Percentiles rank a stretch among this genome's conserved stretches.
Conservation (phyloP, 2,329 filamentous ascomycete species). For the Colletotrichum camelliae region DNA sequence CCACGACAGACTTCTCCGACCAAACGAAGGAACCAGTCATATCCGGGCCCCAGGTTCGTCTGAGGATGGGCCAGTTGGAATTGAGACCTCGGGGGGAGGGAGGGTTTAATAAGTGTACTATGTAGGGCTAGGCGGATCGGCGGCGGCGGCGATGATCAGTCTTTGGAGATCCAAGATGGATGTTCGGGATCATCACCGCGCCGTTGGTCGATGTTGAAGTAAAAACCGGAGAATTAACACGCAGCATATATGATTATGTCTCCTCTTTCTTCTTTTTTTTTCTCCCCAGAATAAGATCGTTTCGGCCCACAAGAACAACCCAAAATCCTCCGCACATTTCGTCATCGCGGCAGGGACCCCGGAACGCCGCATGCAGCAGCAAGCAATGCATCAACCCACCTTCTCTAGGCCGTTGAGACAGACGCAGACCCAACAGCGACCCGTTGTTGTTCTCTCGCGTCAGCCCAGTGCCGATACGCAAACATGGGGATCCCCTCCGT, state of each 20-base stretch:
- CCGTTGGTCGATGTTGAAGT: neutral
- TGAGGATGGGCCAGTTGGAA: neutral
- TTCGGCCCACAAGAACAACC: neutral
- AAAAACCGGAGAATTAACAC: neutral
- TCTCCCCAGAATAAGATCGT: neutral
- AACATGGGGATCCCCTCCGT: neutral
- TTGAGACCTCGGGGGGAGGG: neutral
- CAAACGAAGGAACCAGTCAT: neutral
- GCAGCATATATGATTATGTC: rapidly evolving
- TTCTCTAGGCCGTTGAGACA: neutral
- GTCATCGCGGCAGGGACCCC: neutral
- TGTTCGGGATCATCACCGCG: neutral
- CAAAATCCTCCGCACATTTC: neutral
- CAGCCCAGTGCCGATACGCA: neutral
- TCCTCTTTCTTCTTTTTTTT: no score
- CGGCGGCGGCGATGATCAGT: neutral
- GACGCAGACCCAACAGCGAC: neutral
- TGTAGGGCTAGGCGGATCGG: neutral
- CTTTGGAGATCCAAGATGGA: neutral
- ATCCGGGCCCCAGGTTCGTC: neutral
- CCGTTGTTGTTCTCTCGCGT: neutral
- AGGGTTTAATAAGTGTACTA: neutral
- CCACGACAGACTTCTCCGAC: neutral
- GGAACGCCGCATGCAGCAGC: neutral
- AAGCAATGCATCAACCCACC: neutral